Evolutionary conservation across 768 basidiomycete species (phyloP).

Genomic region (Neoboletus brunneissimus): DNA sequence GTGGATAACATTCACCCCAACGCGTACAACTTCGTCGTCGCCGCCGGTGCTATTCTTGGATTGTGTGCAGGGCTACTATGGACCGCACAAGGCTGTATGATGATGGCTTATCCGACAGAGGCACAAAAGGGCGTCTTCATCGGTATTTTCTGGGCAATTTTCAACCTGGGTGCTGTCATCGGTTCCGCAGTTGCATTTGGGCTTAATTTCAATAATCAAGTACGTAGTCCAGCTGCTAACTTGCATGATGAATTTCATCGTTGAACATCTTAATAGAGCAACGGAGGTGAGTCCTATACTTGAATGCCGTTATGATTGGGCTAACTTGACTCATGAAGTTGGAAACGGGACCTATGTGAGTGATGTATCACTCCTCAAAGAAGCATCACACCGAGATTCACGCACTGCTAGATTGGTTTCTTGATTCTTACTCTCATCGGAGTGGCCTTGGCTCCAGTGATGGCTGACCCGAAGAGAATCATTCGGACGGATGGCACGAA

Average conservation of each 20-base stretch:
- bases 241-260: neutral
- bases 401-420: constrained; percentile 63
- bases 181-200: constrained; percentile 75
- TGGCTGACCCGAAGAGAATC: constrained; percentile 72
- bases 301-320: neutral
- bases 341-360: constrained; percentile 74
- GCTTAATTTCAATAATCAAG: constrained; percentile 62
- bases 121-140: constrained; percentile 74
- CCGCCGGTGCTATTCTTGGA: constrained; percentile 70
- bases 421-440: constrained; percentile 70
- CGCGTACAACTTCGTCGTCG: constrained; percentile 63
- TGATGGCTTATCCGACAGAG: constrained; percentile 83
- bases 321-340: constrained; percentile 37
- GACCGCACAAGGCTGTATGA: constrained; percentile 84
- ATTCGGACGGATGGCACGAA: constrained; percentile 73
- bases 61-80: constrained; percentile 70
- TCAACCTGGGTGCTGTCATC: constrained; percentile 79
- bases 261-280: constrained; percentile 18
- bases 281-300: constrained; percentile 24
- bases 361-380: constrained; percentile 1
- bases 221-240: constrained; percentile 28
- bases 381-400: neutral
- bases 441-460: constrained; percentile 59
- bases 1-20: constrained; percentile 66
- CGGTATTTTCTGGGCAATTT: constrained; percentile 80